phyloP scores from a whole-genome alignment of 2,329 filamentous ascomycete genomes.

The Colletotrichum godetiae region DNA sequence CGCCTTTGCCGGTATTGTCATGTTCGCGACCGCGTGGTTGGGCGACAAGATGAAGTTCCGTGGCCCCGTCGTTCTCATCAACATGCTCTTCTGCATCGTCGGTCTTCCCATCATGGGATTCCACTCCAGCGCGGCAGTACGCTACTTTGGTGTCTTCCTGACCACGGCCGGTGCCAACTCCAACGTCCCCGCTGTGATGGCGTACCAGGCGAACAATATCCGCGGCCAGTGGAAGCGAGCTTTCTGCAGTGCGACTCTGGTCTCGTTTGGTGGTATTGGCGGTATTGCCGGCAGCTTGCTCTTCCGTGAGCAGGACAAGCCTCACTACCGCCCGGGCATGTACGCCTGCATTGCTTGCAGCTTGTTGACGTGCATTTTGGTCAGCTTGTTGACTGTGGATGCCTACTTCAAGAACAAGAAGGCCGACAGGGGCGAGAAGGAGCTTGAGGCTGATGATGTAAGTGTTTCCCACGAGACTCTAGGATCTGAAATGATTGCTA shows the following conservation, averaged over 20 bases:
- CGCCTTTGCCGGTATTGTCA: conserved; percentile 71
- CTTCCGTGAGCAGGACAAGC: conserved; percentile 70
- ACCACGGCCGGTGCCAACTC: conserved; percentile 81
- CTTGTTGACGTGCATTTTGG: conserved; percentile 58
- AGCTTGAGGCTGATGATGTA: conserved; percentile 62
- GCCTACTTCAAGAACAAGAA: conserved; percentile 58
- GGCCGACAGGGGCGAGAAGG: conserved; percentile 64
- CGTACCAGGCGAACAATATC: conserved; percentile 90
- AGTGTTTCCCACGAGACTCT: conserved; percentile 41
- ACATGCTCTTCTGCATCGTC: conserved; percentile 73
- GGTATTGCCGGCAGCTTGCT: conserved; percentile 81
- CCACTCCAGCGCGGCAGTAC: conserved; percentile 62
- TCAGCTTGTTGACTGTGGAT: conserved; percentile 51
- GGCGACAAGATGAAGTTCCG: conserved; percentile 76
- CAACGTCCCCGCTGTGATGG: conserved; percentile 79
- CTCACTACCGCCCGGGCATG: conserved; percentile 65
- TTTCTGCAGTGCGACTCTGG: conserved; percentile 79
- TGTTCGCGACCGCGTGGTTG: conserved; percentile 68
- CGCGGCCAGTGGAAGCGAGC: conserved; percentile 91
- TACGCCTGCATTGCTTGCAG: conserved; percentile 65
- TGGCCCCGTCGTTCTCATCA: conserved; percentile 73
- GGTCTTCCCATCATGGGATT: conserved; percentile 81
- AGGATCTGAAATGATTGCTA: background rate
- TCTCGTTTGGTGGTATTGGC: conserved; percentile 81
- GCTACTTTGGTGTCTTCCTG: conserved; percentile 82